A percentile compares a stretch with the other conserved stretches of the same genome.
phyloP scores from a whole-genome alignment of 805 yeast species.

The Metschnikowia bowlesiae region DNA sequence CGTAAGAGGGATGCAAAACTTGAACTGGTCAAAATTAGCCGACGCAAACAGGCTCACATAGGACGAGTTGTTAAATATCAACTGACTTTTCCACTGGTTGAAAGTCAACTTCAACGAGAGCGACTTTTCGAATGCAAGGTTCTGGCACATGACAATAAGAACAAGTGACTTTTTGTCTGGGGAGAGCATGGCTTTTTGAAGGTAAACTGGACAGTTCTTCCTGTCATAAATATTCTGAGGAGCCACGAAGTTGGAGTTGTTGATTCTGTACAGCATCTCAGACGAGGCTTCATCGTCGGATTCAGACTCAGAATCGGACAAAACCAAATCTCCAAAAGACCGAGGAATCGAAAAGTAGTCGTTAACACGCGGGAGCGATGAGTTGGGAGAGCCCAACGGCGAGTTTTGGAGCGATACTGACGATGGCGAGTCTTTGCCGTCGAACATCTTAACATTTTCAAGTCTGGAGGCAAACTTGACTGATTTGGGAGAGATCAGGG shows the following conservation, averaged over 20 bases:
- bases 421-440: conserved; percentile 55
- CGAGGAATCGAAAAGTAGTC: conserved; percentile 26
- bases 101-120: conserved; percentile 43
- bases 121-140: conserved; percentile 35
- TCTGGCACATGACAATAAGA: conserved; percentile 29
- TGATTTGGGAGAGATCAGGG: conserved; percentile 38
- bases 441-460: conserved; percentile 61
- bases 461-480: conserved; percentile 62
- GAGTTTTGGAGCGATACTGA: conserved; percentile 58
- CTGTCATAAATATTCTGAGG: conserved; percentile 17
- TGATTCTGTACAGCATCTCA: conserved; percentile 16
- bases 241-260: conserved; percentile 11
- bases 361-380: conserved; percentile 7
- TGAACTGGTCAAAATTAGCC: conserved; percentile 42
- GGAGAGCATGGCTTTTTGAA: conserved; percentile 35
- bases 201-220: conserved; percentile 21
- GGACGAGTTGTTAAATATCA: conserved; percentile 20
- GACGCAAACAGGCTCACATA: conserved; percentile 21
- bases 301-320: conserved; percentile 17
- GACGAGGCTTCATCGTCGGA: conserved; percentile 12
- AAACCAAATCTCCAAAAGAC: conserved; percentile 17
- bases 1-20: conserved; percentile 44
- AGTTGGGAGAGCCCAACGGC: conserved; percentile 37
- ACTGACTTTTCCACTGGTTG: conserved; percentile 44
- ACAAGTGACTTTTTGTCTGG: conserved; percentile 18